A percentile compares a stretch with the other conserved stretches of the same genome.
phyloP scores from a whole-genome alignment of 495 filamentous ascomycete species.

The Neurospora sp. region DNA sequence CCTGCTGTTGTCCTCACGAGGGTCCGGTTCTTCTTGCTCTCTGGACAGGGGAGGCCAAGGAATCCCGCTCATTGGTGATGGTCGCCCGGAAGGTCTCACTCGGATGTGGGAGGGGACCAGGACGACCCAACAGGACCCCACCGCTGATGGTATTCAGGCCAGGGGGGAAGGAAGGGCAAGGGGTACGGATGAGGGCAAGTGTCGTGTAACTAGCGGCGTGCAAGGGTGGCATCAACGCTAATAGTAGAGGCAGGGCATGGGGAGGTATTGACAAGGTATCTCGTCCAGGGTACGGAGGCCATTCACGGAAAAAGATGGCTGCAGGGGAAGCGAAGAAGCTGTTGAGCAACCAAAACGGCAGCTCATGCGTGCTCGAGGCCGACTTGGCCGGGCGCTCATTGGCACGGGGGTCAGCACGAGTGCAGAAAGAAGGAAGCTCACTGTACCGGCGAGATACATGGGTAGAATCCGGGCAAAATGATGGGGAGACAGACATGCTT shows the following conservation, averaged over 20 bases:
- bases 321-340: constrained; percentile 17
- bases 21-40: background rate
- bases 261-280: constrained; percentile 18
- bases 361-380: constrained; percentile 20
- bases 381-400: constrained; percentile 16
- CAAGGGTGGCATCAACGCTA: background rate
- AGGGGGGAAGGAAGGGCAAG: background rate
- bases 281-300: constrained; percentile 9
- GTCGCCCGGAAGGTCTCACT: constrained; percentile 31
- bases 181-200: background rate
- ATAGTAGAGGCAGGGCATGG: constrained; percentile 5
- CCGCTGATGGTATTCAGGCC: constrained; percentile 5
- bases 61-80: constrained; percentile 32
- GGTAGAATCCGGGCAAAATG: constrained; percentile 3
- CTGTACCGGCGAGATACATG: constrained; percentile 9
- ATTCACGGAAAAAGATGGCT: constrained; percentile 19
- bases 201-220: background rate
- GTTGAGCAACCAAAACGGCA: constrained; percentile 27
- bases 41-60: constrained; percentile 4
- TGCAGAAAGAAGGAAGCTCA: constrained; percentile 17
- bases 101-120: constrained; percentile 21
- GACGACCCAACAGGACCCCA: constrained; percentile 21
- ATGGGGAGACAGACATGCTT: constrained; percentile 6
- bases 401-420: constrained; percentile 16
- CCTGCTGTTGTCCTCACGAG: background rate